Evolutionary conservation across 805 yeast species (phyloP), one percentile per base, ranked within the genome.

Genomic region (Lachancea fermentati): DNA sequence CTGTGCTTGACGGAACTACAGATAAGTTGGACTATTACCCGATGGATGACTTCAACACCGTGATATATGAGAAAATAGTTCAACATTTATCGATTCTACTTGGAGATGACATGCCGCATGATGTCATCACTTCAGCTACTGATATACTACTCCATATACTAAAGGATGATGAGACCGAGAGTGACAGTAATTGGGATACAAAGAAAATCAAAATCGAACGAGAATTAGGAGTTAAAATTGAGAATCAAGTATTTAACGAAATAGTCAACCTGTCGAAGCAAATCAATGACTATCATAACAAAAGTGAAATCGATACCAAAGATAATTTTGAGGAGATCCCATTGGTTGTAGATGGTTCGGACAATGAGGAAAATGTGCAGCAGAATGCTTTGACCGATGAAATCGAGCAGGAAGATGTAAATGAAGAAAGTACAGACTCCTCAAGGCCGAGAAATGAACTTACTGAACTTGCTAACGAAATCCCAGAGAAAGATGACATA

Each of bases 101-200:
- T 30, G 83, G 81, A 9, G 69, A 68, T 36, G 97, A 88, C 57
- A 75, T 85, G n/a, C 76, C 89, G 6, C 87, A 83, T 41, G 85
- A 78, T 32, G 75, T 79, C 2, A 70, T 87, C 2, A 57, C 78
- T 5, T 52, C 48, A n/a, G 57, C 60, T 2, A 46, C 58, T 1
- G 64, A 59, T 41, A 31, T 52, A 15, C 28, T 61, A 4, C 50
- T 55, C 11, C 30, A 36, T 4, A 19, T 39, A 1, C 41, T 61
- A 19, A 57, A 57, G 36, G 42, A 47, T 19, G 46, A 51, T 22
- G 47, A 44, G 19, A 42, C 43, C 7, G 48, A 50, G 4, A 44
- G 42, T 2, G 52, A 47, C 24, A 48, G 49, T 1, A 16, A 28
- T 16, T 19, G 47, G 3, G 64, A 62, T 5, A 74, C 74, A 46